Percentiles rank a stretch among this genome's conserved stretches.
Evolutionary conservation across 805 yeast species (phyloP).

Genomic region (Candida manassasensis): DNA sequence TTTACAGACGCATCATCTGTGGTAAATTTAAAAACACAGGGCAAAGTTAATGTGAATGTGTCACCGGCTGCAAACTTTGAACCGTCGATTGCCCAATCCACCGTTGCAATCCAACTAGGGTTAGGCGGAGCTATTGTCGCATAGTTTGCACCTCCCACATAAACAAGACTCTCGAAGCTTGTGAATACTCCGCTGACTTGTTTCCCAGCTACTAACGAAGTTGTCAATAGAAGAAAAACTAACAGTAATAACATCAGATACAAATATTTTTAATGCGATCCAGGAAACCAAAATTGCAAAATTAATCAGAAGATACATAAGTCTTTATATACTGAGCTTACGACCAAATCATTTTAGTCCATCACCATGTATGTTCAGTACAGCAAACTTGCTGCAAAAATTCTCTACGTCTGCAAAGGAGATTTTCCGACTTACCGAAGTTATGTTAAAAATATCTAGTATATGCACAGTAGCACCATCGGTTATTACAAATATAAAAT

Average conservation of each 20-base stretch:
- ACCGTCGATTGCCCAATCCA: constrained; percentile 12
- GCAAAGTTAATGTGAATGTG: constrained; percentile 14
- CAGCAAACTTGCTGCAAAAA: too few relatives aligned
- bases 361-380: too few relatives aligned
- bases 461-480: too few relatives aligned
- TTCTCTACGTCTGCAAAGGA: too few relatives aligned
- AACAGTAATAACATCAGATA: too few relatives aligned
- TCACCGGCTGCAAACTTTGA: constrained; percentile 11
- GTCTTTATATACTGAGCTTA: not conserved
- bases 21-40: constrained; percentile 24
- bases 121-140: constrained; percentile 4
- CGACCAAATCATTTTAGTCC: too few relatives aligned
- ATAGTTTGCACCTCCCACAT: constrained; percentile 5
- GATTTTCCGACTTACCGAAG: too few relatives aligned
- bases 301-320: too few relatives aligned
- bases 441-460: too few relatives aligned
- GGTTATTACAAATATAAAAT: too few relatives aligned
- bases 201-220: constrained; percentile 1
- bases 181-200: constrained; percentile 3
- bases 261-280: too few relatives aligned
- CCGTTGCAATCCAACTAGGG: constrained; percentile 11
- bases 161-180: not conserved
- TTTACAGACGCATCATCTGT: constrained; percentile 9
- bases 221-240: too few relatives aligned
- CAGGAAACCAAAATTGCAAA: not conserved